Percentiles rank a stretch among this genome's conserved stretches.
Evolutionary conservation across 345 rosid species (phyloP).

Genomic region (Bruguiera parviflora): DNA sequence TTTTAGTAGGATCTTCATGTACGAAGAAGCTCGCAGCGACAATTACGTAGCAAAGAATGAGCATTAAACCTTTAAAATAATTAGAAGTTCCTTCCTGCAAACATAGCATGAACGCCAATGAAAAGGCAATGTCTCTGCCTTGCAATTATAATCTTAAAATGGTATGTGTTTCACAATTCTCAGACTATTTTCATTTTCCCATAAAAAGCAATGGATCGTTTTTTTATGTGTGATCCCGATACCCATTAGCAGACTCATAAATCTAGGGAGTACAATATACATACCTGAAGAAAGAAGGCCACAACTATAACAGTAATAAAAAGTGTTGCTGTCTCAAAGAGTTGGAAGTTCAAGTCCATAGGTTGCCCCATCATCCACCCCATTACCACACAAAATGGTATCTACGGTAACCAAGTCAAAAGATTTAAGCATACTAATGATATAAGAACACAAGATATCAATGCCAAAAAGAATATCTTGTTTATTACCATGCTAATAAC

Average conservation of each 20-base stretch:
- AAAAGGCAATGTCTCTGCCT: background rate
- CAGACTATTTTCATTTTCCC: no score
- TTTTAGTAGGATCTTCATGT: constrained; percentile 45
- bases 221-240: background rate
- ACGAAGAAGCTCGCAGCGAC: constrained; percentile 83
- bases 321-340: constrained; percentile 83
- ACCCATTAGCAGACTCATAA: background rate
- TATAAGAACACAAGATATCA: background rate
- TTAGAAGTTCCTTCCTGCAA: constrained; percentile 78
- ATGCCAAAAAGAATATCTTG: constrained; percentile 2
- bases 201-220: background rate
- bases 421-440: background rate
- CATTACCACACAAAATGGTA: constrained; percentile 74
- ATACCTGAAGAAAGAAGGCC: constrained; percentile 83
- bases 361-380: constrained; percentile 78
- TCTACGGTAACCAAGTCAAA: constrained; percentile 31
- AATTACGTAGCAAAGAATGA: constrained; percentile 69
- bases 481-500: background rate
- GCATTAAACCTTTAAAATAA: constrained; percentile 82
- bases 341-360: constrained; percentile 82
- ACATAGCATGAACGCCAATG: background rate
- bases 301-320: constrained; percentile 71
- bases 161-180: no score
- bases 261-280: constrained; percentile 9
- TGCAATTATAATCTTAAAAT: no score